These are phyloP conservation scores for Aphanomyces euteiches DNA, from an alignment of 352 stramenopile genomes.

Conservation along the genomic window DNA sequence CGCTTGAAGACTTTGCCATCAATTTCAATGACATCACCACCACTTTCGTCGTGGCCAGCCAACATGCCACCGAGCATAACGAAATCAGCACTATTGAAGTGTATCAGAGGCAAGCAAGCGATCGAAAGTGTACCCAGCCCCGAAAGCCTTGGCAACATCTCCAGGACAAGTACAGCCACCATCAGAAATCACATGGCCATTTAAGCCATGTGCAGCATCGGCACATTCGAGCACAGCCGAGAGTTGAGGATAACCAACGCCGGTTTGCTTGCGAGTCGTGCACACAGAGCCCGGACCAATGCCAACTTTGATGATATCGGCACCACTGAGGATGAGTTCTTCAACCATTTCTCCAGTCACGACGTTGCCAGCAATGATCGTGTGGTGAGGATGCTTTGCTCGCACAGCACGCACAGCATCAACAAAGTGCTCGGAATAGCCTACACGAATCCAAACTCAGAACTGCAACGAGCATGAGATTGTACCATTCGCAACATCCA, in stretches of 20 bases:
- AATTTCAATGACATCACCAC: conserved; percentile 73
- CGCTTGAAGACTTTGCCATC: conserved; percentile 76
- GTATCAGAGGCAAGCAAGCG: not conserved
- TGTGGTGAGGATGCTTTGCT: conserved; percentile 58
- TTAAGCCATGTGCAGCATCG: conserved; percentile 85
- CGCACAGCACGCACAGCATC: conserved; percentile 67
- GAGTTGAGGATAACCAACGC: conserved; percentile 89
- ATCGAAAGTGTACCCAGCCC: conserved; percentile 45
- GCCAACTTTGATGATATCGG: conserved; percentile 92
- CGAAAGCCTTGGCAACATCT: conserved; percentile 89
- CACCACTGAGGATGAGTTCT: conserved; percentile 85
- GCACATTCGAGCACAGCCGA: conserved; percentile 89
- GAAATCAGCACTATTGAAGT: conserved; percentile 63
- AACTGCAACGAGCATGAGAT: conserved; percentile 30
- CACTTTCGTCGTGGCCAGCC: conserved; percentile 87
- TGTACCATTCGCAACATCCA: conserved; percentile 84
- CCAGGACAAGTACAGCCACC: conserved; percentile 86
- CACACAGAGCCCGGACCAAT: conserved; percentile 90
- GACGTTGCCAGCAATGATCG: conserved; percentile 91
- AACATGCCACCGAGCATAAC: conserved; percentile 93
- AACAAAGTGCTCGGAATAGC: conserved; percentile 83
- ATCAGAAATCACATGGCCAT: conserved; percentile 86
- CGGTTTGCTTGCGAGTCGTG: conserved; percentile 91
- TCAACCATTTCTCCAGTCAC: conserved; percentile 91
- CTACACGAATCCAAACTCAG: conserved; percentile 31